Evolutionary conservation across 441 rosid genomes (phyloP), one percentile per base, ranked within the genome.

Genomic region (Brassica balearica): DNA sequence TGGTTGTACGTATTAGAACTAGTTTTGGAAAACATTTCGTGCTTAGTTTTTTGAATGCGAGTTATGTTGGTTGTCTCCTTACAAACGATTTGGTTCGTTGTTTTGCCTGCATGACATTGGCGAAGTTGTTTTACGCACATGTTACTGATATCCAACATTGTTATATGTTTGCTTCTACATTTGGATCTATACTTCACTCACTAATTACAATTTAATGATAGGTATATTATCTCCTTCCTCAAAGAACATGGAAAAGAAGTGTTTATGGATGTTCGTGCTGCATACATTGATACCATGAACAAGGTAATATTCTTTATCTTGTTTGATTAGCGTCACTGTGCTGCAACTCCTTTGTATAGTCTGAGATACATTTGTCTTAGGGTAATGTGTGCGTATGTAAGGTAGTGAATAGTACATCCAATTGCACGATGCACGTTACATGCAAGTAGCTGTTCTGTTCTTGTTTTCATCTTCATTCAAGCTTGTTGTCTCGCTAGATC

Each of bases 261-360:
- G 43, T 92, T 90, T 86, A 67, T 59, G 79, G 98, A 96, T 82
- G 98, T 96, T 74, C 96, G 97, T 81, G 95, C 87, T 81, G 97
- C 99, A 11, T 96, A 96, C 77, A 77, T 94, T 17, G 98, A 94
- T 87, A 96, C 99, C 74, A 91, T 96, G 99, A 96, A 96, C 87
- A 92, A 94, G 99, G 99, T 96, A 76, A 83, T 38, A 74, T 76
- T 75, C 53, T 67, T 70, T 69, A 59, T 74, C 51, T 78, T 75
- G 63, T n/a, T n/a, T 61, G 61, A 67, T 76, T 62, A 20, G 12
- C 38, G 60, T 17, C 75, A 34, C 58, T n/a, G 29, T 43, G 19
- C 58, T 29, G 72, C 72, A 62, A 25, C 63, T 58, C 23, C 46
- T 59, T 9, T 65, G 48, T 46, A 65, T 70, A 15, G n/a, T 75